Base-by-base conservation (phyloP, 768 basidiomycete genomes). In the Termitomyces sp. region DNA sequence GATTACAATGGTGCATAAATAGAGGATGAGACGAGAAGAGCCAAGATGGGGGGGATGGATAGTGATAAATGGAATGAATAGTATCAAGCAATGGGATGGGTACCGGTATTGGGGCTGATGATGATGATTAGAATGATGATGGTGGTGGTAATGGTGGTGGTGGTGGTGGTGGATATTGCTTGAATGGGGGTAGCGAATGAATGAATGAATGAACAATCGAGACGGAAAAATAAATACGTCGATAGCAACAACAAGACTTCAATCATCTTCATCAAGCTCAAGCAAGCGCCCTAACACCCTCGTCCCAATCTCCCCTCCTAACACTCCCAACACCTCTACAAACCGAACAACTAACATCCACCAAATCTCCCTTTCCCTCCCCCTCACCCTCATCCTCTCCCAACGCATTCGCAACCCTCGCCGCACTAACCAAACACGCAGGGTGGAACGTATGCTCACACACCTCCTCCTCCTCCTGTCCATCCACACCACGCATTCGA, bases 291-390 rank as follows among this genome's bases (percentile, higher is more conserved):
- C 52, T 46, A 23, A 73, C 73, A 55, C 78, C 78, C 57, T 73
- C 72, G 28, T 74, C 72, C 89, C 89, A 92, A 43, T 87, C 86
- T 14, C 67, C 72, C 66, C 76, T 77, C 35, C 75, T 73, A 19
- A 91, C 77, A 55, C 69, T 74, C 16, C 90, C 90, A n/a, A 75
- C 73, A 39, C 78, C 77, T 47, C 88, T 69, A 64, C 90, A 92
- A 7, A 87, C 79, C 1, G 88, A 85, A 67, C 90, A 91, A 17
- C 81, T 80, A n/a, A 90, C 86, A 65, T 87, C 82, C 0, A 89
- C 82, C 41, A 32, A 32, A 57, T 70, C 68, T 14, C 67, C 68
- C 23, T 72, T 73, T 1, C 67, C 63, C 44, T 73, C 68, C 53
- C 67, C 69, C 34, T 72, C 76, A 52, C 80, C 77, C 35, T n/a